Conservation (phyloP, 345 rosid species). For the Raphanus raphanistrum region DNA sequence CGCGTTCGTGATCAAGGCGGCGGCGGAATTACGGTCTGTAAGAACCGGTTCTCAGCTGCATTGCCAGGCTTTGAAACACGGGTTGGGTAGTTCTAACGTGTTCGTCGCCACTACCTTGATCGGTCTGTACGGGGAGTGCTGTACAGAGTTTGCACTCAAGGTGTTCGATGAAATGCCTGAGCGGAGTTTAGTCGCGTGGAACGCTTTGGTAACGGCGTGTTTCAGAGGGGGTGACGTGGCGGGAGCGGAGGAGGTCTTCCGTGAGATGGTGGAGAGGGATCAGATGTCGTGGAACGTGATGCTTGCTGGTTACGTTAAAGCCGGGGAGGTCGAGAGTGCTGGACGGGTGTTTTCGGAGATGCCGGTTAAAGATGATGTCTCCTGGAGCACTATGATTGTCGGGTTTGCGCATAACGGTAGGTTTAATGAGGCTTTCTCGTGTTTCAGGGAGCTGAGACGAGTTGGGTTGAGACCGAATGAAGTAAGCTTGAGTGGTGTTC, state of each 20-base stretch:
- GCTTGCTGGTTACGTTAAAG: conserved; percentile 56
- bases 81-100: conserved; percentile 46
- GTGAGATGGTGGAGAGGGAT: conserved; percentile 47
- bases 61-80: conserved; percentile 49
- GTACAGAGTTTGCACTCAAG: conserved; percentile 45
- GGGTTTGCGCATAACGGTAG: conserved; percentile 52
- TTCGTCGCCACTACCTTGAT: conserved; percentile 63
- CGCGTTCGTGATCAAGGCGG: conserved; percentile 64
- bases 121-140: conserved; percentile 61
- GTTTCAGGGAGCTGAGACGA: conserved; percentile 50
- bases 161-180: conserved; percentile 57
- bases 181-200: conserved; percentile 58
- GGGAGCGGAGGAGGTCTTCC: conserved; percentile 41
- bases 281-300: conserved; percentile 68
- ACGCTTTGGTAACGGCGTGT: conserved; percentile 49
- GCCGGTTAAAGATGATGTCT: conserved; percentile 53
- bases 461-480: conserved; percentile 48
- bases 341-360: conserved; percentile 45
- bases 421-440: conserved; percentile 46
- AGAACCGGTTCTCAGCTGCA: conserved; percentile 57
- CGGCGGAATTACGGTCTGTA: conserved; percentile 47
- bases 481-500: conserved; percentile 54
- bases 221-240: conserved; percentile 42
- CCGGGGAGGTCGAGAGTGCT: conserved; percentile 51
- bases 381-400: conserved; percentile 66